These are phyloP conservation scores for Globisporangium canariense DNA, from an alignment of 352 stramenopile species.

Conservation along the genomic window DNA sequence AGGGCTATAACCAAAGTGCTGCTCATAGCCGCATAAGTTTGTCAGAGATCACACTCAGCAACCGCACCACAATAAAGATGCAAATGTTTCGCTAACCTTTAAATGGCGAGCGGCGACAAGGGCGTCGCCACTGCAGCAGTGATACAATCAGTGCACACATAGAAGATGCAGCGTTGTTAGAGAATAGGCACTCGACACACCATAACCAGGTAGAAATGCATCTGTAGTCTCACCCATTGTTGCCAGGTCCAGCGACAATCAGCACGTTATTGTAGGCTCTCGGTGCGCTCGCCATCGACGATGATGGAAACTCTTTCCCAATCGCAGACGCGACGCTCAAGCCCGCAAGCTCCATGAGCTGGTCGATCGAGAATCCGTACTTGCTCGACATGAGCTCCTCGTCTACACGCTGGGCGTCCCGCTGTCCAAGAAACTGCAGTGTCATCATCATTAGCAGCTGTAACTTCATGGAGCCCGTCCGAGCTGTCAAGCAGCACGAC, in stretches of 20 bases:
- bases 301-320: constrained; percentile 53
- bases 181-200: too few species aligned
- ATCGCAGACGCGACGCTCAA: constrained; percentile 93
- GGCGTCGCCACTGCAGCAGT: constrained; percentile 87
- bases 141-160: neutral
- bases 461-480: neutral
- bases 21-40: neutral
- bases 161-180: neutral
- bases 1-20: constrained; percentile 95
- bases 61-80: neutral
- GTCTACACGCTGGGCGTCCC: constrained; percentile 81
- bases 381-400: constrained; percentile 86
- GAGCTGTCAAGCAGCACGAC: neutral
- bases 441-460: neutral
- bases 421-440: constrained; percentile 61
- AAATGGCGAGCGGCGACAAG: constrained; percentile 98
- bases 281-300: neutral
- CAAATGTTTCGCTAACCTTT: constrained; percentile 37
- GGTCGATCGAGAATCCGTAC: constrained; percentile 92
- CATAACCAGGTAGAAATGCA: neutral
- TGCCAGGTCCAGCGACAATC: constrained; percentile 95
- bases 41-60: neutral
- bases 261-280: constrained; percentile 64
- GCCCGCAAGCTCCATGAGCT: constrained; percentile 99
- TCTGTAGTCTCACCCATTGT: constrained; percentile 89